Conservation (phyloP, 2,329 filamentous ascomycete genomes). For the Colletotrichum tropicale region DNA sequence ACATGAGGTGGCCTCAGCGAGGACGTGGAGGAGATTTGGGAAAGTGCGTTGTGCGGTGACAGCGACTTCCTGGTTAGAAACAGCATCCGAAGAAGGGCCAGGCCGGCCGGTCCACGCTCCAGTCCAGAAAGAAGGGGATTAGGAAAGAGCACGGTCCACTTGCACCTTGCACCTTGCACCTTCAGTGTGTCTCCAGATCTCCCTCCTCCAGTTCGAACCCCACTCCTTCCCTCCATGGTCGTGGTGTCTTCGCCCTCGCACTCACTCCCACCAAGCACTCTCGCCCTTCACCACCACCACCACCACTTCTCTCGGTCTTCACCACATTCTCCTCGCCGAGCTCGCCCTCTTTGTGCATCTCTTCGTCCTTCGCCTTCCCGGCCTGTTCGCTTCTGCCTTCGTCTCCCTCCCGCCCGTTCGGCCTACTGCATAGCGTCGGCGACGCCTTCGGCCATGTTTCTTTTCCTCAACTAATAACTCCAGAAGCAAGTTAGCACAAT, state of each 20-base stretch:
- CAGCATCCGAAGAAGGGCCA: background rate
- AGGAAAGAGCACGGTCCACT: background rate
- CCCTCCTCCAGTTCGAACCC: background rate
- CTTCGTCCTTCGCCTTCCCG: background rate
- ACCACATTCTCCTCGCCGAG: background rate
- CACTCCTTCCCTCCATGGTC: background rate
- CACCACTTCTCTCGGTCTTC: no score
- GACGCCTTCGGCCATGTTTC: background rate
- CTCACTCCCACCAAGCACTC: background rate
- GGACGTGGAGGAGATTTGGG: background rate
- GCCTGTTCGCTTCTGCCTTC: background rate
- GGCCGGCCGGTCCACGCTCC: background rate
- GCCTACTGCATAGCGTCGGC: conserved; percentile 1
- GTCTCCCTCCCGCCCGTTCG: background rate
- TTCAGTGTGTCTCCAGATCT: background rate
- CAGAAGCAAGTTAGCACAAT: background rate
- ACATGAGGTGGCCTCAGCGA: background rate
- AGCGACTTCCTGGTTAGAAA: background rate
- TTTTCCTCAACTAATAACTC: background rate
- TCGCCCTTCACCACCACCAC: background rate
- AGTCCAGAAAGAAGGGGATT: background rate
- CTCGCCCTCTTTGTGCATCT: background rate
- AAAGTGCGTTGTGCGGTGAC: background rate
- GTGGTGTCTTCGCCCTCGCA: background rate
- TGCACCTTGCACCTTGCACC: background rate